Percentiles rank a stretch among this genome's conserved stretches.
Evolutionary conservation across 495 filamentous ascomycete species (phyloP).

Genomic region (Penicillium bialowiezense): DNA sequence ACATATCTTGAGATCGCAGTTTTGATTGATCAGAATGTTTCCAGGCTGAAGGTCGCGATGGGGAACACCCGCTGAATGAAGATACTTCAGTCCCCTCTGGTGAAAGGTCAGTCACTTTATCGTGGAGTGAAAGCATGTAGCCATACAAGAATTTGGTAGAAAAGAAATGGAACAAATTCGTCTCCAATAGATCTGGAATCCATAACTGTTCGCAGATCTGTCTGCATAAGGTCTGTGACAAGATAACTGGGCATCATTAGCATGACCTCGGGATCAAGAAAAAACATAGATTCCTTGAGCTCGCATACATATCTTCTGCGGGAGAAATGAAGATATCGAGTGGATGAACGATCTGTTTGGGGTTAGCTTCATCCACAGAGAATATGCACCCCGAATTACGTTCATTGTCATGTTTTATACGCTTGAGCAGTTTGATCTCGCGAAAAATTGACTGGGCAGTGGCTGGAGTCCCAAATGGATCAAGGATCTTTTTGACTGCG

Average conservation of each 20-base stretch:
- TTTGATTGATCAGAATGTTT: constrained; percentile 93
- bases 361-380: background rate
- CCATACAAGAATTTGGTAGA: constrained; percentile 83
- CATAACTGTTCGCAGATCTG: constrained; percentile 81
- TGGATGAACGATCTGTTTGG: constrained; percentile 72
- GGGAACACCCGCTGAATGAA: constrained; percentile 87
- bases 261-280: background rate
- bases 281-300: background rate
- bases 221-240: constrained; percentile 88
- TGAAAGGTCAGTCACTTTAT: background rate
- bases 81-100: constrained; percentile 73
- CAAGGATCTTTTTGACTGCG: constrained; percentile 96
- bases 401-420: constrained; percentile 89
- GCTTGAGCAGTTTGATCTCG: constrained; percentile 87
- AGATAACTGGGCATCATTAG: constrained; percentile 61
- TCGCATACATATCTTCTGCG: constrained; percentile 79
- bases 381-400: background rate
- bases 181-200: constrained; percentile 85
- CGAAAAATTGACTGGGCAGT: constrained; percentile 86
- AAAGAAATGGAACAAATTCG: constrained; percentile 92
- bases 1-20: constrained; percentile 94
- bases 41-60: constrained; percentile 87
- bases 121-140: background rate
- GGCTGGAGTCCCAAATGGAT: constrained; percentile 89
- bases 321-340: constrained; percentile 94